Evolutionary conservation across 2,329 filamentous ascomycete genomes (phyloP), one percentile per base, ranked within the genome.

Genomic region (Colletotrichum neosansevieriae): DNA sequence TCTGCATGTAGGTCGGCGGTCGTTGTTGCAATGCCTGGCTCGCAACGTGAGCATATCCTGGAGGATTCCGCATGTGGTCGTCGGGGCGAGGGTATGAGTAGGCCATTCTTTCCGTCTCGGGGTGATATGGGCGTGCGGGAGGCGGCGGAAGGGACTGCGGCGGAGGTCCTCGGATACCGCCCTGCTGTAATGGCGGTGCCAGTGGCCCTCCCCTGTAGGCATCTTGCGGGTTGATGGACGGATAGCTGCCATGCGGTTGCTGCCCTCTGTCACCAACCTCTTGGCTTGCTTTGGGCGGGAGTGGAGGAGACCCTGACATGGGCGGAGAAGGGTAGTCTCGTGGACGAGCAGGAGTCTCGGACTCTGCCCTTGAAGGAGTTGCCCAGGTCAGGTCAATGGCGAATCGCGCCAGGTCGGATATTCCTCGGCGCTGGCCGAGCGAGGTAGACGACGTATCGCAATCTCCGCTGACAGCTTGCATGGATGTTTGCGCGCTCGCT

Each of bases 261-360:
- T 85, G 84, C 76, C 83, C 81, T 79, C 85, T 83, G 79, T 86
- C 84, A 79, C 82, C 83, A 75, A 83, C 83, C 80, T 89, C 86
- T 79, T 82, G 85, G 78, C 84, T 84, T 82, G 81, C 78, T 82
- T 86, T 89, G 77, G 84, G 82, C 79, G 88, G 86, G 75, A 85
- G 82, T 74, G 85, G 85, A 75, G 89, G 88, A 83, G 89, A 90
- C 78, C 88, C 88, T 84, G 89, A 91, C 89, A 91, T 91, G 85
- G 89, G 89, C 82, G 89, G 89, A 85, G 89, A 91, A 78, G 89
- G 89, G 82, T 91, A 91, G 78, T 86, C 87, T 84, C 83, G 83
- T 76, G 82, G 82, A 75, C 83, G 84, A 82, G 84, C 83, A 83
- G 81, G 78, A 78, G 81, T 81, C 79, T 83, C 83, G 76, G 81